Percentiles rank a stretch among this genome's conserved stretches.
These are phyloP conservation scores for Calonectria crousiana DNA, from an alignment of 2,329 filamentous ascomycete species.

Conservation along the genomic window DNA sequence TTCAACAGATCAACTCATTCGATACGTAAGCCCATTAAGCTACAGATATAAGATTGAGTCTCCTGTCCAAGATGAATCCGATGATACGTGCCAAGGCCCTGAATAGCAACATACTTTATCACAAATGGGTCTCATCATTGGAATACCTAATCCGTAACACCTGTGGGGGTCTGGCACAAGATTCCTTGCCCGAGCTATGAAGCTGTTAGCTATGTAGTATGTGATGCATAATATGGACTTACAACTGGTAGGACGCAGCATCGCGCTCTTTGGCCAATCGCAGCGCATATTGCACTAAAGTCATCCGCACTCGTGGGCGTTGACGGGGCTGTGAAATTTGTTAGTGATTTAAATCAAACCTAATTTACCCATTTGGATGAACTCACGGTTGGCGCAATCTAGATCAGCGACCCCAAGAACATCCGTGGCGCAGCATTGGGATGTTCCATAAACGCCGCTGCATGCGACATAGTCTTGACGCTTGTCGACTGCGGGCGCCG, in stretches of 20 bases:
- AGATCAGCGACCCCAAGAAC: conserved; percentile 69
- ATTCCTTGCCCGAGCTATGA: not conserved
- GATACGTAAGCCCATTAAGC: not conserved
- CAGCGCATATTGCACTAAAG: conserved; percentile 61
- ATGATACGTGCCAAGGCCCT: not conserved
- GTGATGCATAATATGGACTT: not conserved
- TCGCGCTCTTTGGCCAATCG: conserved; percentile 65
- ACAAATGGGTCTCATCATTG: not conserved
- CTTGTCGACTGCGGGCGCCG: conserved; percentile 48
- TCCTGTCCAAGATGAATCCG: not conserved
- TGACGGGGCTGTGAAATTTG: conserved; percentile 31
- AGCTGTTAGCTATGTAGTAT: not conserved
- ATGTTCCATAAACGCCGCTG: conserved; percentile 54
- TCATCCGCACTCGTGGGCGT: conserved; percentile 53
- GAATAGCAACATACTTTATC: not conserved
- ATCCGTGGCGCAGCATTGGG: conserved; percentile 73
- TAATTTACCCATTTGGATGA: not conserved
- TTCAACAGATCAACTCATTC: not conserved
- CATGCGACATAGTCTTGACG: conserved; percentile 56
- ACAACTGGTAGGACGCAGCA: conserved; percentile 68
- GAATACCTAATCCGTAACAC: not conserved
- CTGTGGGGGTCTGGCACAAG: not conserved
- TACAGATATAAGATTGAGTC: not conserved
- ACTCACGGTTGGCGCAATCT: conserved; percentile 67
- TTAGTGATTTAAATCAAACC: not conserved